These are phyloP conservation scores for Podila horticola DNA, from an alignment of 192 early-diverging fungal species.

Conservation along the genomic window DNA sequence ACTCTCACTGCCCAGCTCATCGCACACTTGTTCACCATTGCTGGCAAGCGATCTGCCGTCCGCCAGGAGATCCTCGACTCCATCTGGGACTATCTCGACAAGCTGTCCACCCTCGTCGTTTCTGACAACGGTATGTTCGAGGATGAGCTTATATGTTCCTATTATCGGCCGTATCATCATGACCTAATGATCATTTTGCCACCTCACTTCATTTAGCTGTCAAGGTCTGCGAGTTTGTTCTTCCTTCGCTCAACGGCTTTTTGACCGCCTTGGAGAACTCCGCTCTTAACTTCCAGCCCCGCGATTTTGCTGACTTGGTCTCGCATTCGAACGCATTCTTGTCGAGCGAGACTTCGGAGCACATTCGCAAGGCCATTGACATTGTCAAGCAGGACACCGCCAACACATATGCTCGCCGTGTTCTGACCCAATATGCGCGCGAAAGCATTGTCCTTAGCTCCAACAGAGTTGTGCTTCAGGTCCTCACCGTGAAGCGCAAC, in stretches of 20 bases:
- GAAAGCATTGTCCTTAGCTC: constrained; percentile 59
- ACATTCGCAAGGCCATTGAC: constrained; percentile 54
- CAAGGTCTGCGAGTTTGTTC: constrained; percentile 60
- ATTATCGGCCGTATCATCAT: neutral
- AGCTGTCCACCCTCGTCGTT: constrained; percentile 15
- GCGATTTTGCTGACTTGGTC: constrained; percentile 58
- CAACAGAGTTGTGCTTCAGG: constrained; percentile 62
- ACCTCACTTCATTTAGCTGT: constrained; percentile 17
- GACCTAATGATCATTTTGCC: neutral
- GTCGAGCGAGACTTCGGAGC: constrained; percentile 55
- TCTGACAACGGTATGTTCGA: constrained; percentile 29
- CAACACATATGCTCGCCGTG: constrained; percentile 57
- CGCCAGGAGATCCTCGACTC: constrained; percentile 47
- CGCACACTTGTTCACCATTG: constrained; percentile 43
- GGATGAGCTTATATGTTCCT: neutral
- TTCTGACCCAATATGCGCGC: constrained; percentile 58
- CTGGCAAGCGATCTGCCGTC: constrained; percentile 19
- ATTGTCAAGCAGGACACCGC: constrained; percentile 46
- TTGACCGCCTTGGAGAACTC: constrained; percentile 63
- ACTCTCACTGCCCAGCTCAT: constrained; percentile 33
- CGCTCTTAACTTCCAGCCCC: constrained; percentile 54
- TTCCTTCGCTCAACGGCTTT: constrained; percentile 69
- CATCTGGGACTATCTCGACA: constrained; percentile 40
- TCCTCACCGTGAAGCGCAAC: constrained; percentile 63
- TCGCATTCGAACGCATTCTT: constrained; percentile 61